phyloP scores from a whole-genome alignment of 192 early-diverging fungal genomes.

The Mortierella hygrophila region DNA sequence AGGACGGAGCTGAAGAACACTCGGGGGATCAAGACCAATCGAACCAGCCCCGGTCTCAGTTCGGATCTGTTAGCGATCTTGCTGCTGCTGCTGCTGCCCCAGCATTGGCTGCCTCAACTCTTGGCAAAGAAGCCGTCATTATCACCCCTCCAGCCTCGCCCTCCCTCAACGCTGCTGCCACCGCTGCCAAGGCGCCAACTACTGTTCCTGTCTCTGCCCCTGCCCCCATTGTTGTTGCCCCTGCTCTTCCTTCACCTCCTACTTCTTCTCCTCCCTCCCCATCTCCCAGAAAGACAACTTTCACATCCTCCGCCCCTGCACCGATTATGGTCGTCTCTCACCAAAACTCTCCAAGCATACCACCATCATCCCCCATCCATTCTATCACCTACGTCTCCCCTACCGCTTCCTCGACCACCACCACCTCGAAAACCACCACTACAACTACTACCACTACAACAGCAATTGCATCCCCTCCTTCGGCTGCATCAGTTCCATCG shows the following conservation, averaged over 20 bases:
- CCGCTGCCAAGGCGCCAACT: neutral
- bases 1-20: slow-evolving; percentile 5
- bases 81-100: neutral
- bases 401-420: neutral
- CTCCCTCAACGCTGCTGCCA: neutral
- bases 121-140: neutral
- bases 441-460: slow-evolving; percentile 6
- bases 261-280: neutral
- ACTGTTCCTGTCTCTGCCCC: neutral
- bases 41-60: neutral
- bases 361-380: neutral
- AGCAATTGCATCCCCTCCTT: neutral
- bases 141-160: neutral
- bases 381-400: slow-evolving; percentile 6
- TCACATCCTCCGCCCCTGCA: neutral
- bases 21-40: slow-evolving; percentile 4
- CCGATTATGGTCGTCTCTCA: neutral
- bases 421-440: slow-evolving; percentile 3
- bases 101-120: neutral
- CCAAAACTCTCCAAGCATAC: neutral
- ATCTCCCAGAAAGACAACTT: neutral
- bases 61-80: neutral
- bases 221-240: neutral
- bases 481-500: neutral
- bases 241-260: neutral